These are phyloP conservation scores for Pythium apleroticum DNA, from an alignment of 352 stramenopile genomes.

Conservation along the genomic window DNA sequence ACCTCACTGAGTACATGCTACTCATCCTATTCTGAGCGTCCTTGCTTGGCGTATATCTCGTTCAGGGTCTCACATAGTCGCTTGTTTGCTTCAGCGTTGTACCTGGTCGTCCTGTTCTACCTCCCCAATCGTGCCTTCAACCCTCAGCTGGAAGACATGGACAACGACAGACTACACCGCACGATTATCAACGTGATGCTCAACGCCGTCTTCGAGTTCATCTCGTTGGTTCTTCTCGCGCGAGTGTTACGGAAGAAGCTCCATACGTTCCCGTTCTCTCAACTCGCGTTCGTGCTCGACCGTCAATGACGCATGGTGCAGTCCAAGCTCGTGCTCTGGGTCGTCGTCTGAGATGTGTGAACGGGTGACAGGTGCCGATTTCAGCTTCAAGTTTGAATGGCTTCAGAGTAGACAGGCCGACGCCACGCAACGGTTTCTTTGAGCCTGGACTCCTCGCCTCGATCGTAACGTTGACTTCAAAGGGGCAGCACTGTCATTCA, in stretches of 20 bases:
- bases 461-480: too few species aligned
- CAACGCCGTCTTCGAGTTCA: slow-evolving; percentile 33
- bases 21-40: slow-evolving; percentile 17
- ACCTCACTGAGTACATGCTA: slow-evolving; percentile 15
- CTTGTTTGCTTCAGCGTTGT: slow-evolving; percentile 17
- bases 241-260: slow-evolving; percentile 20
- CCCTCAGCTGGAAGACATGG: slow-evolving; percentile 30
- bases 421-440: too few species aligned
- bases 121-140: slow-evolving; percentile 37
- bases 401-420: too few species aligned
- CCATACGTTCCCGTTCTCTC: slow-evolving; percentile 29
- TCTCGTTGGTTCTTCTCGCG: slow-evolving; percentile 11
- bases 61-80: background rate
- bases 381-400: slow-evolving; percentile 9
- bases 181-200: slow-evolving; percentile 35
- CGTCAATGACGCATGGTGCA: slow-evolving; percentile 36
- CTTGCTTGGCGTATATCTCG: background rate
- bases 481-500: too few species aligned
- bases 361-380: slow-evolving; percentile 8
- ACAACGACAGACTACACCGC: slow-evolving; percentile 5
- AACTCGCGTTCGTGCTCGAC: slow-evolving; percentile 45
- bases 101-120: slow-evolving; percentile 34
- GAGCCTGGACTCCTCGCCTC: too few species aligned
- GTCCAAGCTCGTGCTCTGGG: slow-evolving; percentile 45
- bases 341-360: background rate